phyloP scores from a whole-genome alignment of 2,329 filamentous ascomycete species.

The Salinomyces thailandicus region DNA sequence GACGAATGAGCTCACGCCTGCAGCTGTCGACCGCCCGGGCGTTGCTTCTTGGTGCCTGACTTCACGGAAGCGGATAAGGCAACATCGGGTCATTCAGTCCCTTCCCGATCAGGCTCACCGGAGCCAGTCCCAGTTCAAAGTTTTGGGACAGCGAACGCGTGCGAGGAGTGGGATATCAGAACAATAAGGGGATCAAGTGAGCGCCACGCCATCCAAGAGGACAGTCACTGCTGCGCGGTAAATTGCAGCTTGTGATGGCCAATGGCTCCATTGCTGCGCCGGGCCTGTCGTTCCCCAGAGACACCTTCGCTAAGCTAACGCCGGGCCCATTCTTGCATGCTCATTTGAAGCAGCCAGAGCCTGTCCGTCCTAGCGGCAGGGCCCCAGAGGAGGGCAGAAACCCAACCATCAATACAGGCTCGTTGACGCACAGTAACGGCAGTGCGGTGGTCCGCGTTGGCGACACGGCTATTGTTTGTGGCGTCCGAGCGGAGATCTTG shows the following conservation, averaged over 20 bases:
- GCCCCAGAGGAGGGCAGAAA: conserved; percentile 56
- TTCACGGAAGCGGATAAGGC: too few relatives aligned
- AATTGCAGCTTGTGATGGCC: conserved; percentile 8
- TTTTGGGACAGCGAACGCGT: too few relatives aligned
- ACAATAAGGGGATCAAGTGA: too few relatives aligned
- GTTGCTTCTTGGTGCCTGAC: neutral
- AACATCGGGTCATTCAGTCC: too few relatives aligned
- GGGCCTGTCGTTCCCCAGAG: conserved; percentile 44
- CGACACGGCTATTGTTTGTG: conserved; percentile 90
- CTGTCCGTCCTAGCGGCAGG: conserved; percentile 73
- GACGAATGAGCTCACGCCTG: neutral
- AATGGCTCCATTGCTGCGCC: conserved; percentile 11
- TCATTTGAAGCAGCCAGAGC: conserved; percentile 59
- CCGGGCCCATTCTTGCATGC: conserved; percentile 83
- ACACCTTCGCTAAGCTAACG: conserved; percentile 80
- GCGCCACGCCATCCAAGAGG: too few relatives aligned
- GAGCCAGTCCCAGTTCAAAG: too few relatives aligned
- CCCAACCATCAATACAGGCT: conserved; percentile 70
- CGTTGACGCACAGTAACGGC: conserved; percentile 79
- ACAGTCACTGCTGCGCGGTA: too few relatives aligned
- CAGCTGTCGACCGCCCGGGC: neutral
- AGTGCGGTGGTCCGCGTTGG: conserved; percentile 80
- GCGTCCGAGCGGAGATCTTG: conserved; percentile 77
- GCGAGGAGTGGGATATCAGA: too few relatives aligned
- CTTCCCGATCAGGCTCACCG: too few relatives aligned